These are phyloP conservation scores for Ilex asprella DNA, from an alignment of 257 asterid species.

Conservation along the genomic window DNA sequence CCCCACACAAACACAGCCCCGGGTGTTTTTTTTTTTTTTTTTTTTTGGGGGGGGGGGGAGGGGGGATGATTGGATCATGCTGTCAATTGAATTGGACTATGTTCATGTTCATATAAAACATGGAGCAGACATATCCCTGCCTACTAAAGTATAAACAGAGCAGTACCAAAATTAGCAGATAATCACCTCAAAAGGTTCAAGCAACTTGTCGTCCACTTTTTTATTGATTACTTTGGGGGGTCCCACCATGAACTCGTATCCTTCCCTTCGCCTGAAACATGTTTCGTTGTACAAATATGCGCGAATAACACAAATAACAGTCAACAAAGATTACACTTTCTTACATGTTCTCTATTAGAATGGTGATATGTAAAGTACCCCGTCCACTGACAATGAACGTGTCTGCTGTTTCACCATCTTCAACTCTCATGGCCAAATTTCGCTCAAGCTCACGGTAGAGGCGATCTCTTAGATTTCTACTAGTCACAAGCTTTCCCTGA, in stretches of 20 bases:
- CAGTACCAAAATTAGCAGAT: conserved; percentile 3
- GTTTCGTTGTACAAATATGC: conserved; percentile 11
- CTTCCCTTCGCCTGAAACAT: conserved; percentile 93
- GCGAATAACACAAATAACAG: conserved; percentile 6
- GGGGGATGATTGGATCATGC: too few species aligned
- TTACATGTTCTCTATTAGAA: conserved; percentile 91
- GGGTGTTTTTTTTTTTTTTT: too few species aligned
- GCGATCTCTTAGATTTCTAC: conserved; percentile 89
- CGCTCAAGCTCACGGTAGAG: conserved; percentile 92
- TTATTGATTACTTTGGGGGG: conserved; percentile 98
- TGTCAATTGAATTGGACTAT: too few species aligned
- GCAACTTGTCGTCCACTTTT: conserved; percentile 57
- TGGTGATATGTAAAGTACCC: conserved; percentile 93
- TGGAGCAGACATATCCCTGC: too few species aligned
- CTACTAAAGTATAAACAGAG: too few species aligned
- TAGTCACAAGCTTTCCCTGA: conserved; percentile 91
- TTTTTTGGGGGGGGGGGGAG: too few species aligned
- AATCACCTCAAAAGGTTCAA: conserved; percentile 81
- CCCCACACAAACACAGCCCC: too few species aligned
- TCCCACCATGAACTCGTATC: conserved; percentile 99
- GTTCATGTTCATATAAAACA: too few species aligned
- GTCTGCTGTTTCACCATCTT: conserved; percentile 96
- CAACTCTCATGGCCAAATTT: conserved; percentile 93
- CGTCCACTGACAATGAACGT: conserved; percentile 91
- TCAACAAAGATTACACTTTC: conserved; percentile 14